Conservation (phyloP, 371 early-diverging fungal species). For the Thermomucor indicae-seudaticae region DNA sequence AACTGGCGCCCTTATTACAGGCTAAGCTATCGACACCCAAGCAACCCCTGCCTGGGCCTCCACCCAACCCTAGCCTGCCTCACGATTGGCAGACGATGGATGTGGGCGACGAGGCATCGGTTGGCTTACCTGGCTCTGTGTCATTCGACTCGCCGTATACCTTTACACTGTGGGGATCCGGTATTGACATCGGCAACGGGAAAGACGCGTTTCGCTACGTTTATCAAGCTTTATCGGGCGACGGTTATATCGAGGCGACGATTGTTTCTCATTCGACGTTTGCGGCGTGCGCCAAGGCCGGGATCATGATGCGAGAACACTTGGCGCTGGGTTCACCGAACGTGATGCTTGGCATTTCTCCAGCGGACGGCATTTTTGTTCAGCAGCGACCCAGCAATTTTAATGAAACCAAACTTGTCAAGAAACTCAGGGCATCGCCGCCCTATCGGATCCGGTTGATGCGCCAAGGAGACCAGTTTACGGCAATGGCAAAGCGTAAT, state of each 20-base stretch:
- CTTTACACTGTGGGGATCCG: slow-evolving; percentile 46
- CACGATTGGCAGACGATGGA: slow-evolving; percentile 46
- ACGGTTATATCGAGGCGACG: slow-evolving; percentile 25
- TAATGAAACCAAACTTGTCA: slow-evolving; percentile 22
- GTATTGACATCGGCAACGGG: slow-evolving; percentile 27
- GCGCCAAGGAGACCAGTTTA: slow-evolving; percentile 13
- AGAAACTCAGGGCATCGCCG: slow-evolving; percentile 28
- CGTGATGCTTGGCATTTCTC: slow-evolving; percentile 39
- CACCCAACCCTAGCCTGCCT: slow-evolving; percentile 39
- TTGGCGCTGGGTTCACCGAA: slow-evolving; percentile 33
- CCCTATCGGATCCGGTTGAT: slow-evolving; percentile 35
- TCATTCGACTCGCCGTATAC: slow-evolving; percentile 36
- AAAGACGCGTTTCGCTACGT: slow-evolving; percentile 41
- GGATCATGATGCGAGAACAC: slow-evolving; percentile 45
- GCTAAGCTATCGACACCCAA: slow-evolving; percentile 25
- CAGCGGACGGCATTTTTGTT: slow-evolving; percentile 35
- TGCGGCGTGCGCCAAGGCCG: slow-evolving; percentile 43
- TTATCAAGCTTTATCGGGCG: slow-evolving; percentile 24
- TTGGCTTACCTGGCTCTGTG: slow-evolving; percentile 41
- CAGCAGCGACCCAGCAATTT: slow-evolving; percentile 25
- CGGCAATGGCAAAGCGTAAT: slow-evolving; percentile 8
- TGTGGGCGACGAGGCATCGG: slow-evolving; percentile 28
- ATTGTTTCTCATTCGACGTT: slow-evolving; percentile 40
- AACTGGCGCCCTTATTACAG: slow-evolving; percentile 26
- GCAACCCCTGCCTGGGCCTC: slow-evolving; percentile 34